Evolutionary conservation across 2,329 filamentous ascomycete species (phyloP), one percentile per base, ranked within the genome.

Genomic region (Alternaria brassicae): DNA sequence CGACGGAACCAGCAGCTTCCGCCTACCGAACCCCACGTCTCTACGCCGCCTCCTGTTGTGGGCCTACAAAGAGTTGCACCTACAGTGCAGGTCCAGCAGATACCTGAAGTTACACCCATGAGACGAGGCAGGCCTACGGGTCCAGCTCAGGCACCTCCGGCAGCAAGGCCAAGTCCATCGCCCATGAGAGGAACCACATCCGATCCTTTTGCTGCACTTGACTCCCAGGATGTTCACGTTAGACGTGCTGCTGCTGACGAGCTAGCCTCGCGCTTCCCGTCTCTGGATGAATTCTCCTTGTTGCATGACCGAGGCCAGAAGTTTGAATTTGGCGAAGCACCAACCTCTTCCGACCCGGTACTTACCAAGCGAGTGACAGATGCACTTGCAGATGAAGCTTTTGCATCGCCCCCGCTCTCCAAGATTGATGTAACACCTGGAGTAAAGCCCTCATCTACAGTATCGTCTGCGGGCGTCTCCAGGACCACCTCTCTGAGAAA

Each of bases 91-190:
- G 86, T 90, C 53, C 87, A 90, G 67, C 82, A 85, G 8, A 88
- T 98, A 54, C 95, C 95, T 8, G 92, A 97, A 23, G 92, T 99
- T 62, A 89, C 91, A 36, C 95, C 94, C 0, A 98, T 98, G 95
- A 87, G 95, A 61, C 86, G 95, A 79, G 95, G 95, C 4, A 85
- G 92, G 61, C 91, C 93, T 5, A 83, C 84, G 4, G 84, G 80
- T 17, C 81, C 83, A 58, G 76, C 79, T 23, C 81, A 79, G 75
- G 76, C 81, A 78, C 68, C 60, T 41, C 66, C 65, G 21, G 68
- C 67, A 30, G 77, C 81, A 37, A 88, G 87, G 71, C 86, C 85
- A 53, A 89, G 81, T 68, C 85, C 88, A 7, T 92, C 91, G 5
- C 90, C 92, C 0, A 85, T 88, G 66, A 86, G 89, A 63, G 88